Percentiles rank a stretch among this genome's conserved stretches.
Conservation (phyloP, 208 protist genomes). For the Wallacemonas sp. region DNA sequence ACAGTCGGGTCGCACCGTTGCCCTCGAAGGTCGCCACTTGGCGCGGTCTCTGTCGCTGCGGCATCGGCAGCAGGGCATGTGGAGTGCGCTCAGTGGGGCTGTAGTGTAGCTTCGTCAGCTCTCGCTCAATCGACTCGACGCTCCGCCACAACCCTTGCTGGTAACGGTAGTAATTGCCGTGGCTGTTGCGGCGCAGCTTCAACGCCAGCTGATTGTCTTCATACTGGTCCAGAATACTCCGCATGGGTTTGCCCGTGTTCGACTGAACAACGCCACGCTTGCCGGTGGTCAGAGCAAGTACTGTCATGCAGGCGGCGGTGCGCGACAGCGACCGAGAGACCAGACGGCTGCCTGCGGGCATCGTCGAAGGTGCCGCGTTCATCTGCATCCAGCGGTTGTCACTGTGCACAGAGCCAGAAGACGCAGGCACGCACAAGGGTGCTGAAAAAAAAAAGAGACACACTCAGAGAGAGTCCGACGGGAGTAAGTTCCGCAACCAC, state of each 20-base stretch:
- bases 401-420: too few species aligned
- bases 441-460: too few species aligned
- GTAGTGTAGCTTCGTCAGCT: slow-evolving; percentile 56
- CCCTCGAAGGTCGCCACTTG: slow-evolving; percentile 47
- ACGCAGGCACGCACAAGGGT: too few species aligned
- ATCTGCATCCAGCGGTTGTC: too few species aligned
- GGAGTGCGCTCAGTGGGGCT: slow-evolving; percentile 68
- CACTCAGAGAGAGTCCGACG: too few species aligned
- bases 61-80: slow-evolving; percentile 39
- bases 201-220: slow-evolving; percentile 30
- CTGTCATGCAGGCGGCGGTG: too few species aligned
- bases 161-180: slow-evolving; percentile 81
- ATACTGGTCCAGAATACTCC: slow-evolving; percentile 69
- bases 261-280: slow-evolving; percentile 61
- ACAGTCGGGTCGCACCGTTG: slow-evolving; percentile 33
- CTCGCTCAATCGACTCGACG: slow-evolving; percentile 59
- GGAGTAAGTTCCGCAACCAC: too few species aligned
- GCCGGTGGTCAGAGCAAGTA: not conserved
- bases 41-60: slow-evolving; percentile 19
- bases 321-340: too few species aligned
- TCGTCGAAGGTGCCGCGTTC: too few species aligned
- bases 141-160: slow-evolving; percentile 80
- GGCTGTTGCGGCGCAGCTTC: slow-evolving; percentile 47
- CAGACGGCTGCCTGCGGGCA: too few species aligned
- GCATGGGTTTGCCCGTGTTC: slow-evolving; percentile 24